Percentiles rank a stretch among this genome's conserved stretches.
Evolutionary conservation across 1,139 yeast genomes (phyloP).

Genomic region (Kurtzmaniella natalensis): DNA sequence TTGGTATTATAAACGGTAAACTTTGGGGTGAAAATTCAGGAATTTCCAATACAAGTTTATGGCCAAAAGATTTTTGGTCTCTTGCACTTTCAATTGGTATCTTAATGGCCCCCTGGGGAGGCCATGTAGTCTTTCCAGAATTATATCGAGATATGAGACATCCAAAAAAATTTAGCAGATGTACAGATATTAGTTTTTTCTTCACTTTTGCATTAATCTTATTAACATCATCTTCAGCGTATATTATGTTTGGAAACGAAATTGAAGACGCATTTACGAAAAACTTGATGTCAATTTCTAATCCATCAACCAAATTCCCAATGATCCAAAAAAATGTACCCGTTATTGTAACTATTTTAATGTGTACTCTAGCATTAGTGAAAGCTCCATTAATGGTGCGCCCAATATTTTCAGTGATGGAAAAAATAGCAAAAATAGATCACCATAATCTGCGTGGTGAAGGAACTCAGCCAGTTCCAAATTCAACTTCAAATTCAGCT

Average conservation of each 20-base stretch:
- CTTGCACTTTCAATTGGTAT: constrained; percentile 66
- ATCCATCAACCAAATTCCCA: too few relatives aligned
- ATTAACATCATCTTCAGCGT: constrained; percentile 32
- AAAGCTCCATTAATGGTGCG: constrained; percentile 37
- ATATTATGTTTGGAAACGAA: constrained; percentile 36
- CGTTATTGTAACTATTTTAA: constrained; percentile 27
- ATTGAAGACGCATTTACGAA: constrained; percentile 38
- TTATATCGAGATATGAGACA: constrained; percentile 80
- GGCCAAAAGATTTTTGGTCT: constrained; percentile 48
- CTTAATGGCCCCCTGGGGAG: constrained; percentile 88
- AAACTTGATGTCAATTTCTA: constrained; percentile 22
- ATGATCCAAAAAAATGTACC: constrained; percentile 19
- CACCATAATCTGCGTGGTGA: neutral
- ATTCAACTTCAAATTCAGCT: too few relatives aligned
- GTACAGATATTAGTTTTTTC: constrained; percentile 30
- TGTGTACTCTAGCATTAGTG: constrained; percentile 39
- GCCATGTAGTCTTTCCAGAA: constrained; percentile 83
- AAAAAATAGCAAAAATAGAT: constrained; percentile 17
- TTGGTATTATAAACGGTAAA: constrained; percentile 54
- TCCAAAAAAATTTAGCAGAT: constrained; percentile 38
- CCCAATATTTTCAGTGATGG: constrained; percentile 41
- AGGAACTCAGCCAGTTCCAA: neutral
- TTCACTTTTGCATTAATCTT: constrained; percentile 32
- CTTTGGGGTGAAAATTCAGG: constrained; percentile 72
- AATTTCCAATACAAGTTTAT: constrained; percentile 46